phyloP scores from a whole-genome alignment of 257 asterid genomes.

The Eustoma russellianum region DNA sequence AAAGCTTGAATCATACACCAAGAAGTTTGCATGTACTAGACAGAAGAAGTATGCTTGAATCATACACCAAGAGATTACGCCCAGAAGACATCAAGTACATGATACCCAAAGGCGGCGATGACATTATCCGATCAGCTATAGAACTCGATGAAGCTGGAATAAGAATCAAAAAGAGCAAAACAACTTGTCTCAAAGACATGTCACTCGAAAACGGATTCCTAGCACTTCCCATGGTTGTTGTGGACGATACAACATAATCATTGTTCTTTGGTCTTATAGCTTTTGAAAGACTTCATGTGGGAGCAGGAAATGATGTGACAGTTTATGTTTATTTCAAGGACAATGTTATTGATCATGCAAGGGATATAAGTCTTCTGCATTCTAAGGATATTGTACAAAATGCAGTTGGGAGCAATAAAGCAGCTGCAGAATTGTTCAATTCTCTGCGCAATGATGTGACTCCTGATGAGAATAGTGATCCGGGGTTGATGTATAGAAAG shows the following conservation, averaged over 20 bases:
- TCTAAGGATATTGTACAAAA: constrained; percentile 35
- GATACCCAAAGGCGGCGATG: constrained; percentile 11
- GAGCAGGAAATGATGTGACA: constrained; percentile 45
- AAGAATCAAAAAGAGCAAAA: constrained; percentile 18
- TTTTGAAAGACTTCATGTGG: constrained; percentile 44
- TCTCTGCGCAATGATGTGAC: constrained; percentile 40
- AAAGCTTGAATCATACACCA: no score
- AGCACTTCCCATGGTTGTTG: constrained; percentile 31
- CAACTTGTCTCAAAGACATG: constrained; percentile 40
- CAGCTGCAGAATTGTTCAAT: constrained; percentile 42
- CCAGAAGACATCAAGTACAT: not conserved
- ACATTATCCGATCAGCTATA: constrained; percentile 40
- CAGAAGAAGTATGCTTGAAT: constrained; percentile 14
- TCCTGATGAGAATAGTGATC: constrained; percentile 31
- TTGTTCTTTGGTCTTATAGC: constrained; percentile 45
- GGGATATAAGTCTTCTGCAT: constrained; percentile 46
- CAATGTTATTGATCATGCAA: constrained; percentile 33
- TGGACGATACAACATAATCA: constrained; percentile 37
- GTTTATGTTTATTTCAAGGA: constrained; percentile 51
- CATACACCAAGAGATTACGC: no score
- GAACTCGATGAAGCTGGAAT: constrained; percentile 55
- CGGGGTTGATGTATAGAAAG: constrained; percentile 19
- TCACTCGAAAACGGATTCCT: constrained; percentile 32
- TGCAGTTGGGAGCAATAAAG: constrained; percentile 46
- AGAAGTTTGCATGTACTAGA: constrained; percentile 30